Percentiles rank a stretch among this genome's conserved stretches.
These are phyloP conservation scores for Aspergillus hiratsukae DNA, from an alignment of 2,329 filamentous ascomycete species.

Conservation along the genomic window DNA sequence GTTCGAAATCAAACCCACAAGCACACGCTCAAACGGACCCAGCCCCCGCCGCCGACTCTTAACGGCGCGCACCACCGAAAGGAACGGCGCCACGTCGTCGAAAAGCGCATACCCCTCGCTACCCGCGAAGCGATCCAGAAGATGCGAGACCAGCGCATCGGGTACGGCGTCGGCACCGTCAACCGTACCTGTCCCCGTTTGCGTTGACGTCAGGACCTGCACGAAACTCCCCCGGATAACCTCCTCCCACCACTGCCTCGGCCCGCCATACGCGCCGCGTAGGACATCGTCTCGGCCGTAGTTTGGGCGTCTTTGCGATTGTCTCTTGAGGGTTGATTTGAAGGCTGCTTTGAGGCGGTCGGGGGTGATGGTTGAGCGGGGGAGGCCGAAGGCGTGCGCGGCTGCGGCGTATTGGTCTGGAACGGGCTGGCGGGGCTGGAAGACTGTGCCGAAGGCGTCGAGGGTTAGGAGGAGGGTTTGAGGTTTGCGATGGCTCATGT, in stretches of 20 bases:
- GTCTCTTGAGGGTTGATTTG: conserved; percentile 31
- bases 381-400: conserved; percentile 35
- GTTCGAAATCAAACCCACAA: conserved; percentile 44
- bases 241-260: conserved; percentile 43
- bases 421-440: conserved; percentile 38
- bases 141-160: conserved; percentile 25
- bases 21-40: conserved; percentile 29
- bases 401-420: conserved; percentile 37
- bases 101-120: conserved; percentile 38
- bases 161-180: conserved; percentile 22
- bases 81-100: conserved; percentile 37
- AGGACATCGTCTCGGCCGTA: conserved; percentile 40
- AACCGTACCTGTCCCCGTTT: not conserved
- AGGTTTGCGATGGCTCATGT: not conserved
- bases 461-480: conserved; percentile 40
- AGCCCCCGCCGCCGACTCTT: conserved; percentile 1
- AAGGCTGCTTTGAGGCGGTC: conserved; percentile 32
- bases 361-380: conserved; percentile 21
- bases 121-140: conserved; percentile 39
- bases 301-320: conserved; percentile 34
- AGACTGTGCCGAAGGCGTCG: conserved; percentile 45
- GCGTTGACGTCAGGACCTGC: conserved; percentile 14
- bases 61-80: conserved; percentile 15
- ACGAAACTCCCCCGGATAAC: conserved; percentile 38
- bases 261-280: conserved; percentile 33